phyloP scores from a whole-genome alignment of 768 basidiomycete genomes.

The Lactarius indigo region DNA sequence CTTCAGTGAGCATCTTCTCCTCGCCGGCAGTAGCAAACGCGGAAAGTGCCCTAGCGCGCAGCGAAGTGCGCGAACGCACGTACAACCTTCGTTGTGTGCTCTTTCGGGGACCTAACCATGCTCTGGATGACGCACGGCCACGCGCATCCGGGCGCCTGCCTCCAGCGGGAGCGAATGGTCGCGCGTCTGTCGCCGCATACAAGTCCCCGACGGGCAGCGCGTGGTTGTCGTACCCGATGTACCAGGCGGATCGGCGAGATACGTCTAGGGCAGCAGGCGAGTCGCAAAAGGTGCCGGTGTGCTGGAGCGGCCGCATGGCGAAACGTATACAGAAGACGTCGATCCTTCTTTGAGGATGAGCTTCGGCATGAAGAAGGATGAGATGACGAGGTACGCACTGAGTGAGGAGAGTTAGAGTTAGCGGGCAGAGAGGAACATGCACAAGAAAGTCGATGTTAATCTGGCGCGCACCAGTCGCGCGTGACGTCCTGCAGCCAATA shows the following conservation, averaged over 20 bases:
- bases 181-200: constrained; percentile 30
- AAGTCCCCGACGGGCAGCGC: constrained; percentile 48
- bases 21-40: constrained; percentile 1
- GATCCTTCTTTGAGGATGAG: constrained; percentile 34
- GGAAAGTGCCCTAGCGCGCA: constrained; percentile 43
- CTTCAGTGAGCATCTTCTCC: background rate
- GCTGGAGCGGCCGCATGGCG: constrained; percentile 31
- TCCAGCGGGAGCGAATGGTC: background rate
- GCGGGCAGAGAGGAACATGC: constrained; percentile 38
- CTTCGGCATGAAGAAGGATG: constrained; percentile 56
- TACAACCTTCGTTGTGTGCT: constrained; percentile 50
- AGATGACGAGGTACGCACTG: constrained; percentile 66
- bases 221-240: constrained; percentile 53
- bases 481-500: constrained; percentile 46
- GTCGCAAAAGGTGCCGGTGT: constrained; percentile 35
- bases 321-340: constrained; percentile 24
- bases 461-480: constrained; percentile 25
- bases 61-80: constrained; percentile 48
- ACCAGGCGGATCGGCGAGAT: constrained; percentile 50
- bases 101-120: constrained; percentile 52
- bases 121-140: constrained; percentile 57
- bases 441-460: constrained; percentile 58
- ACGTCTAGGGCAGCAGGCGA: constrained; percentile 51
- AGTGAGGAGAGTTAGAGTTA: too few relatives aligned
- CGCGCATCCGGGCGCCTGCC: constrained; percentile 26